These are phyloP conservation scores for Chalciporus pseudorubinellus DNA, from an alignment of 768 basidiomycete species.

Conservation along the genomic window DNA sequence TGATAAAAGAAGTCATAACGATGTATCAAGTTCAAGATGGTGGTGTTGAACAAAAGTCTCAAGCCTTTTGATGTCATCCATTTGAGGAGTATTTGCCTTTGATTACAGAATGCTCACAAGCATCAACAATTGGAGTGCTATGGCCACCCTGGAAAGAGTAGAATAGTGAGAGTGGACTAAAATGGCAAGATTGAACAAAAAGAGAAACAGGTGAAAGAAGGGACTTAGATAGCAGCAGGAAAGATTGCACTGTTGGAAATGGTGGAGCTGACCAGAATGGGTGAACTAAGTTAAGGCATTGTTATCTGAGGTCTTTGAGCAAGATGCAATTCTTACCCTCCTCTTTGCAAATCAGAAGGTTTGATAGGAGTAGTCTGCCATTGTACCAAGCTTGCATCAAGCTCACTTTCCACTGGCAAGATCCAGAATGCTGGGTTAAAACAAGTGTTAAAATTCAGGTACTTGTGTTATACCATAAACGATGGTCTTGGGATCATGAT, in stretches of 20 bases:
- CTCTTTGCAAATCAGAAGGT: conserved; percentile 77
- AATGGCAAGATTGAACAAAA: conserved; percentile 74
- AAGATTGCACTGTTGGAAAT: conserved; percentile 34
- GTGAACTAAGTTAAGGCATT: conserved; percentile 77
- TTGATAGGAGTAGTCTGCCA: conserved; percentile 77
- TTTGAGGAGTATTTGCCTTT: conserved; percentile 56
- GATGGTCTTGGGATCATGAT: conserved; percentile 77
- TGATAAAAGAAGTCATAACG: no score
- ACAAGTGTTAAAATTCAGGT: neutral
- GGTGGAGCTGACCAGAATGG: conserved; percentile 59
- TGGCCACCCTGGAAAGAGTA: conserved; percentile 88
- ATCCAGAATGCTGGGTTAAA: conserved; percentile 46
- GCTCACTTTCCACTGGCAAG: conserved; percentile 84
- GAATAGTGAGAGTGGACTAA: conserved; percentile 84
- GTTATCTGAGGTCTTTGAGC: conserved; percentile 71
- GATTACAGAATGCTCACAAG: conserved; percentile 82
- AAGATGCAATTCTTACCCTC: conserved; percentile 66
- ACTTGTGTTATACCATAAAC: conserved; percentile 60
- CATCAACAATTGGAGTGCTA: conserved; percentile 84
- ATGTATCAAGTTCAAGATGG: no score
- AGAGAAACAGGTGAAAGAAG: conserved; percentile 73
- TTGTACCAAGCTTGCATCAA: conserved; percentile 90
- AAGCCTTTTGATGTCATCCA: conserved; percentile 81
- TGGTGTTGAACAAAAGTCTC: conserved; percentile 88
- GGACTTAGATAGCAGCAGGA: conserved; percentile 41